Base-by-base conservation (phyloP, 192 early-diverging fungal species). In the Diversispora epigaea region DNA sequence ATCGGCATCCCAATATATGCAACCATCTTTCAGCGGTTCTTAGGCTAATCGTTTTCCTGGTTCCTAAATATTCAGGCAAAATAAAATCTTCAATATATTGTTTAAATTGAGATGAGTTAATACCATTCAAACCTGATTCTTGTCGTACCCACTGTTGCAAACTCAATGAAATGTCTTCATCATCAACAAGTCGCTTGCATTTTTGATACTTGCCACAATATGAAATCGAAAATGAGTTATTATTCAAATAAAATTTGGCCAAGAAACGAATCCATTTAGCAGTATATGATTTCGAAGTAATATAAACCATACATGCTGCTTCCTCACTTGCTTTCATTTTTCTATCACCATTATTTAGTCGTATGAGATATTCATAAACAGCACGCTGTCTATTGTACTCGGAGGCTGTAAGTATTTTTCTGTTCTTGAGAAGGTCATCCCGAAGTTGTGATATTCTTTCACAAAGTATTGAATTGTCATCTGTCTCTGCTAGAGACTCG, bases 291-390 rank as follows among this genome's bases (percentile, higher is more conserved):
- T 25, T 7, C 14, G 21, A 45, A 22, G 17, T 4, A n/a, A 67
- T 67, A 49, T 17, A 67, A 14, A 67, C 43, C 8, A 67, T 44
- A 44, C 32, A 1, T 47, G 45, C 21, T 21, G 21, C 64, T 45
- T 67, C 21, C 17, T 17, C 19, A 47, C 45, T 67, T 46, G 64
- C 64, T 67, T 67, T 67, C 32, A 67, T 67, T 22, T n/a, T 44
- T 22, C 21, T 21, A 44, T 45, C 22, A 32, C 19, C 64, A 67
- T 45, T 46, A n/a, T 67, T 17, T 67, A 67, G 4, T 45, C 5
- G 21, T 45, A 44, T 45, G 17, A 67, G 32, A 4, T 44, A n/a
- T 21, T 46, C 21, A 67, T 44, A 67, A 19, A 67, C 32, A 21
- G 17, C 40, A 21, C 64, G 17, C 46, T 22, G 17, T 67, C 46